These are phyloP conservation scores for Brassica incana DNA, from an alignment of 345 rosid species.

Conservation along the genomic window DNA sequence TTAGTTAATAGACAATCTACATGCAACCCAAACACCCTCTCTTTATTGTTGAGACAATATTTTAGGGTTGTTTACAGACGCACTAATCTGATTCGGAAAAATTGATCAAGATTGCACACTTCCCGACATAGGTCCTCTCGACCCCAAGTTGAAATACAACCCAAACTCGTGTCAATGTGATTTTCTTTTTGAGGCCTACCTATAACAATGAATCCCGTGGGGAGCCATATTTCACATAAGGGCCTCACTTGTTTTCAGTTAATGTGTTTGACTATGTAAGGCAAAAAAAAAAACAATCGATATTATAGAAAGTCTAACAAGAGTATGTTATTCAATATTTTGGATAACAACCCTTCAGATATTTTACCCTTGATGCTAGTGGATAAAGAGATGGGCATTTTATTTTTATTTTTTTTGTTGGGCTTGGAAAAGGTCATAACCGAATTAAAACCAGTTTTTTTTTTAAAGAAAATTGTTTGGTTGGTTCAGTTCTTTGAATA, in stretches of 20 bases:
- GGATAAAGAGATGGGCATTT: not conserved
- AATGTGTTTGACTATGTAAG: not conserved
- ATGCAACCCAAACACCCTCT: not conserved
- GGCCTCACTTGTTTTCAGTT: conserved; percentile 15
- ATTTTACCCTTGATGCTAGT: not conserved
- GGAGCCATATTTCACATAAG: not conserved
- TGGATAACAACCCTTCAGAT: not conserved
- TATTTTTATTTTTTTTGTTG: not conserved
- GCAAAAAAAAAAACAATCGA: not conserved
- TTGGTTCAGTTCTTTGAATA: not conserved
- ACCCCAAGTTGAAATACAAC: not conserved
- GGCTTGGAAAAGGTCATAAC: not conserved
- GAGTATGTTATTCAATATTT: not conserved
- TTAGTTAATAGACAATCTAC: not conserved
- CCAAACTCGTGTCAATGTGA: not conserved
- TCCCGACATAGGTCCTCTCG: not conserved
- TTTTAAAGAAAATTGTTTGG: not conserved
- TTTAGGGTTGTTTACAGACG: not conserved
- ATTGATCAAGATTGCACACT: too few relatives aligned
- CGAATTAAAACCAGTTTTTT: not conserved
- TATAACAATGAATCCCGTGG: not conserved
- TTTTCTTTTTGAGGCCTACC: not conserved
- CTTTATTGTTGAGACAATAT: not conserved
- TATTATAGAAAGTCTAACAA: not conserved
- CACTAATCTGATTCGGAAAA: not conserved